Base-by-base conservation (phyloP, 2,329 filamentous ascomycete genomes). In the Penicillium frequentans region DNA sequence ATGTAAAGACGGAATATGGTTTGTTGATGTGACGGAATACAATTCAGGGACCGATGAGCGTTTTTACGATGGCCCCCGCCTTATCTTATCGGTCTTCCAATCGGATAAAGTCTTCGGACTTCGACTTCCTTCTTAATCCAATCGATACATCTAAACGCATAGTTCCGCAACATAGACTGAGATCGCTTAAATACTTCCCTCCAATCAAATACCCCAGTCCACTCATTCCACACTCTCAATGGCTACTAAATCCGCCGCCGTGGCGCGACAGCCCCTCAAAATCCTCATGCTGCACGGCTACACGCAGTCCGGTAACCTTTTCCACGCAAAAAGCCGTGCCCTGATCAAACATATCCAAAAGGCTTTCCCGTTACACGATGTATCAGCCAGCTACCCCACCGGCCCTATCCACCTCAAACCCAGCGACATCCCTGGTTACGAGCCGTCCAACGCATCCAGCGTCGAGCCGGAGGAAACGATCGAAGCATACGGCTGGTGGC, bases 401-500 rank as follows among this genome's bases (percentile, higher is more conserved):
- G 90, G 75, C 0, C 90, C 90, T 4, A 81, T 84, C 68, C 82
- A 80, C 4, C 83, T 93, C 14, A 80, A 76, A 29, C 81, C 85
- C 5, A 74, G 79, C 50, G 88, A 93, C 64, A 88, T 92, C 59
- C 90, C 89, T 0, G 88, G 88, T 52, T 92, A 86, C 75, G 72
- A 78, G 39, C 74, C 81, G 2, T 67, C 78, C 44, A 74, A 77
- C 3, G 69, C 58, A 23, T 42, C 39, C 39, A 42, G 39, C 23
- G 52, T 31, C 33, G 70, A 68, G 76, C 5, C 76, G 79, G 79
- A 83, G 43, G 80, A 84, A 23, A 74, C 80, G 46, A 77, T 82
- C 21, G 90, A 95, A 68, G 83, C 86, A 3, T 96, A 87, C 82
- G 90, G 85, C 13, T 98, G 93, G 93, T 97, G 91, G 82, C 84